phyloP scores from a whole-genome alignment of 164 flowering plant species.

The Stephania yunnanensis region DNA sequence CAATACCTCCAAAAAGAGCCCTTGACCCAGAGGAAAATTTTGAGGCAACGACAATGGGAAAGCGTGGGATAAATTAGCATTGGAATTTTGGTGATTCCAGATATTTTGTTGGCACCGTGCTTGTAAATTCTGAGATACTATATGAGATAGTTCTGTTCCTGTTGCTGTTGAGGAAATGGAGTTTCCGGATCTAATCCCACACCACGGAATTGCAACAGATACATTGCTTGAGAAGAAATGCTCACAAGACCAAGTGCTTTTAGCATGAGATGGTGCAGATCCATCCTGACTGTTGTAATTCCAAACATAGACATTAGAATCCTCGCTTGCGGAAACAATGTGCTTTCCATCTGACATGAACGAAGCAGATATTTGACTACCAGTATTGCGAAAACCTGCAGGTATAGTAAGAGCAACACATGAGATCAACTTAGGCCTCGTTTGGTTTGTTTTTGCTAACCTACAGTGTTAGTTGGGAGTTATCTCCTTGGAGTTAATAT shows the following conservation, averaged over 20 bases:
- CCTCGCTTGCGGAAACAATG: slow-evolving; percentile 60
- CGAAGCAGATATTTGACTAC: slow-evolving; percentile 53
- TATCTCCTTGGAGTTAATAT: too few species aligned
- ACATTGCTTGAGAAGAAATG: slow-evolving; percentile 51
- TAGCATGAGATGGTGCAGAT: slow-evolving; percentile 23
- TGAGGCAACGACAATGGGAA: slow-evolving; percentile 33
- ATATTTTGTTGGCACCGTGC: slow-evolving; percentile 17
- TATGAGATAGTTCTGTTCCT: slow-evolving; percentile 17
- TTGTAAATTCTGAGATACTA: slow-evolving; percentile 3
- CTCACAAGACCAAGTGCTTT: slow-evolving; percentile 48
- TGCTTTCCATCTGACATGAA: slow-evolving; percentile 71
- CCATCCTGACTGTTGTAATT: slow-evolving; percentile 32
- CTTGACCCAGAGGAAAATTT: slow-evolving; percentile 36
- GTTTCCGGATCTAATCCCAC: slow-evolving; percentile 31
- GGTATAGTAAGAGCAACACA: background rate
- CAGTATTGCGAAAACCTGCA: slow-evolving; percentile 40
- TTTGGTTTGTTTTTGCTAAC: too few species aligned
- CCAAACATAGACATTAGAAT: slow-evolving; percentile 69
- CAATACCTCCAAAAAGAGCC: slow-evolving; percentile 42
- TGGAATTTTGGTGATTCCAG: slow-evolving; percentile 13
- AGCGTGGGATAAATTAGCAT: slow-evolving; percentile 21
- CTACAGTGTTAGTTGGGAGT: too few species aligned
- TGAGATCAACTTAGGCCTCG: background rate
- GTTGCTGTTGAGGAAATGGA: slow-evolving; percentile 14
- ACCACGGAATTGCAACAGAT: slow-evolving; percentile 76